Percentiles rank a stretch among this genome's conserved stretches.
phyloP scores from a whole-genome alignment of 305 asterid genomes.

The Lippia alba region DNA sequence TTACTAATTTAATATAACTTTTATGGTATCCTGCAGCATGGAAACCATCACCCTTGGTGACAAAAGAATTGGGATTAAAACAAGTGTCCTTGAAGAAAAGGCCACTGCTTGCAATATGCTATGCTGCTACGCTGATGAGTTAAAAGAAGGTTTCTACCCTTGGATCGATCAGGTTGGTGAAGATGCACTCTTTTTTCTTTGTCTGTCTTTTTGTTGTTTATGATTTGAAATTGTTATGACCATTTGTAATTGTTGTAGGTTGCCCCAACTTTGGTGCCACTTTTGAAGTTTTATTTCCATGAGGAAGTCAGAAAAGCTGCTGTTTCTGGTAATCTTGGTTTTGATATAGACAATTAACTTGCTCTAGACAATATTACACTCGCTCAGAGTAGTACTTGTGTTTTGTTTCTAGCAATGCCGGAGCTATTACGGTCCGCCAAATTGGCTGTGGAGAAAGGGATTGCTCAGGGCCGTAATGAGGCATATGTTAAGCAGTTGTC shows the following conservation, averaged over 20 bases:
- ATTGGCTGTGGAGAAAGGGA: slow-evolving; percentile 92
- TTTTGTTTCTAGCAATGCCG: slow-evolving; percentile 79
- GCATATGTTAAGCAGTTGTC: slow-evolving; percentile 86
- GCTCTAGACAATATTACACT: slow-evolving; percentile 16
- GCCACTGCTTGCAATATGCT: slow-evolving; percentile 99
- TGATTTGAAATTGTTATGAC: slow-evolving; percentile 17
- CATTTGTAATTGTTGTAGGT: slow-evolving; percentile 57
- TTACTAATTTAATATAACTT: not conserved
- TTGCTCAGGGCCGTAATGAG: slow-evolving; percentile 93
- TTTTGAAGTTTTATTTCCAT: slow-evolving; percentile 93
- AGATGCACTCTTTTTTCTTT: slow-evolving; percentile 22
- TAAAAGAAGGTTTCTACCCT: slow-evolving; percentile 96
- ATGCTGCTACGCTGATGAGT: slow-evolving; percentile 96
- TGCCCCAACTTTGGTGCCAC: slow-evolving; percentile 94
- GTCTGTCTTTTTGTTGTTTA: slow-evolving; percentile 13
- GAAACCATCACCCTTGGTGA: slow-evolving; percentile 96
- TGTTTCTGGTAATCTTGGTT: slow-evolving; percentile 68
- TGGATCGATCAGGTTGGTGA: slow-evolving; percentile 96
- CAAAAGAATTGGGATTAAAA: slow-evolving; percentile 93
- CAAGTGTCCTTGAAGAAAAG: slow-evolving; percentile 95
- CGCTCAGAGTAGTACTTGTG: slow-evolving; percentile 14
- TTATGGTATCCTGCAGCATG: slow-evolving; percentile 66
- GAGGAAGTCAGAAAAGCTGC: slow-evolving; percentile 99
- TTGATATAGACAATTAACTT: not conserved
- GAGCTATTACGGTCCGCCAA: slow-evolving; percentile 92